These are phyloP conservation scores for Ramichloridium luteum DNA, from an alignment of 2,329 filamentous ascomycete species.

Conservation along the genomic window DNA sequence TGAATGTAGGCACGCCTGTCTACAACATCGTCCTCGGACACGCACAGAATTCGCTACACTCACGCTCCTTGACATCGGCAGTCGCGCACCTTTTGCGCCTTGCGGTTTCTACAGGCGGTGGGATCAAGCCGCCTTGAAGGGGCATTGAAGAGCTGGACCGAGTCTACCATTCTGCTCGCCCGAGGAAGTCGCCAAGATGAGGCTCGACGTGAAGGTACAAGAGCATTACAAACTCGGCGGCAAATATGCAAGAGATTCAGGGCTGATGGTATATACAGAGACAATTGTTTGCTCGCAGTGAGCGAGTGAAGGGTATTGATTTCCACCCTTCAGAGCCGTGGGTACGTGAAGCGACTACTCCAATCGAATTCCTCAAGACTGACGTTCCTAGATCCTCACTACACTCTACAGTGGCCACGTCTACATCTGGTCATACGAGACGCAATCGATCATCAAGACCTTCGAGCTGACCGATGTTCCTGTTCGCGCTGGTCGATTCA, in stretches of 20 bases:
- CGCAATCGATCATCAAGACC: slow-evolving; percentile 92
- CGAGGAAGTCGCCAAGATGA: slow-evolving; percentile 32
- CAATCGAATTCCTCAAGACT: too few relatives aligned
- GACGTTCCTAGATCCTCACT: slow-evolving; percentile 52
- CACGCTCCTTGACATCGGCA: too few relatives aligned
- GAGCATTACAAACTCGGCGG: too few relatives aligned
- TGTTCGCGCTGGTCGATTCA: slow-evolving; percentile 88
- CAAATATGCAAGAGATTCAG: too few relatives aligned
- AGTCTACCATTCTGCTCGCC: too few relatives aligned
- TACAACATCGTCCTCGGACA: too few relatives aligned
- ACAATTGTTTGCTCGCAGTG: slow-evolving; percentile 76
- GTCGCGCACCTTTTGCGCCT: too few relatives aligned
- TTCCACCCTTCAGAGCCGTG: slow-evolving; percentile 96
- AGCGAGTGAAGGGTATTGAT: slow-evolving; percentile 94
- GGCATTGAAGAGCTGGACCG: too few relatives aligned
- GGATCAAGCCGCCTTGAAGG: too few relatives aligned
- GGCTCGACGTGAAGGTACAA: slow-evolving; percentile 51
- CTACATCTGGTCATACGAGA: slow-evolving; percentile 98
- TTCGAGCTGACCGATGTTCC: slow-evolving; percentile 98
- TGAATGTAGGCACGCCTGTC: too few relatives aligned
- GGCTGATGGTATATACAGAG: slow-evolving; percentile 45
- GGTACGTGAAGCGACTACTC: slow-evolving; percentile 52
- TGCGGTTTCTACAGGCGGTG: too few relatives aligned
- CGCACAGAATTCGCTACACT: too few relatives aligned
- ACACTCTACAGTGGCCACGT: slow-evolving; percentile 97